Conservation (phyloP, 1,284 basidiomycete species). For the Singerocomus inundabilis region DNA sequence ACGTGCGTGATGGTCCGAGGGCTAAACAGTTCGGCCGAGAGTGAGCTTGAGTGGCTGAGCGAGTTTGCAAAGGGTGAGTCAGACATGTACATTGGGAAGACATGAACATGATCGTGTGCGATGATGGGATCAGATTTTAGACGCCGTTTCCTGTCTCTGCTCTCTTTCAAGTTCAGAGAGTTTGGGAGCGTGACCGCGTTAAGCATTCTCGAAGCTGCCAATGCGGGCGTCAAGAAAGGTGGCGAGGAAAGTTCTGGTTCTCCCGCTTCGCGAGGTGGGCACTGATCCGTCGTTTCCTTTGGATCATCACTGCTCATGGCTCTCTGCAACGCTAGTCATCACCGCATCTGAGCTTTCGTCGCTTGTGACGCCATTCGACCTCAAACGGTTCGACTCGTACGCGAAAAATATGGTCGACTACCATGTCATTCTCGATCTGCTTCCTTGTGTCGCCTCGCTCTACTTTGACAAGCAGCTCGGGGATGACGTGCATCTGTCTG, state of each 20-base stretch:
- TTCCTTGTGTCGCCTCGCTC: constrained; percentile 77
- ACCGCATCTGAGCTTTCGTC: constrained; percentile 69
- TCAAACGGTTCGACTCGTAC: constrained; percentile 95
- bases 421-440: constrained; percentile 91
- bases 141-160: constrained; percentile 82
- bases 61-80: constrained; percentile 87
- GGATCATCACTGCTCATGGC: too few species aligned
- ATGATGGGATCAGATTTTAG: constrained; percentile 85
- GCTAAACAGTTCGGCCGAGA: constrained; percentile 65
- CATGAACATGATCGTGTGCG: not conserved
- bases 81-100: not conserved
- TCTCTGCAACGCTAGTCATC: constrained; percentile 52
- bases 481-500: constrained; percentile 64
- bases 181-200: constrained; percentile 86
- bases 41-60: constrained; percentile 76
- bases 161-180: constrained; percentile 95
- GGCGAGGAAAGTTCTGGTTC: constrained; percentile 43
- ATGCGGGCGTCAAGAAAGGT: constrained; percentile 57
- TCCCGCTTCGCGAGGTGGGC: constrained; percentile 38
- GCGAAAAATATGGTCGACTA: constrained; percentile 96
- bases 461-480: constrained; percentile 84
- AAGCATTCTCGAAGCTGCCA: constrained; percentile 86
- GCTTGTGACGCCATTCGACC: constrained; percentile 87
- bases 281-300: not conserved
- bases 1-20: constrained; percentile 91